A percentile compares a stretch with the other conserved stretches of the same genome.
These are phyloP conservation scores for Tricholoma sp. DNA, from an alignment of 768 basidiomycete genomes.

Conservation along the genomic window DNA sequence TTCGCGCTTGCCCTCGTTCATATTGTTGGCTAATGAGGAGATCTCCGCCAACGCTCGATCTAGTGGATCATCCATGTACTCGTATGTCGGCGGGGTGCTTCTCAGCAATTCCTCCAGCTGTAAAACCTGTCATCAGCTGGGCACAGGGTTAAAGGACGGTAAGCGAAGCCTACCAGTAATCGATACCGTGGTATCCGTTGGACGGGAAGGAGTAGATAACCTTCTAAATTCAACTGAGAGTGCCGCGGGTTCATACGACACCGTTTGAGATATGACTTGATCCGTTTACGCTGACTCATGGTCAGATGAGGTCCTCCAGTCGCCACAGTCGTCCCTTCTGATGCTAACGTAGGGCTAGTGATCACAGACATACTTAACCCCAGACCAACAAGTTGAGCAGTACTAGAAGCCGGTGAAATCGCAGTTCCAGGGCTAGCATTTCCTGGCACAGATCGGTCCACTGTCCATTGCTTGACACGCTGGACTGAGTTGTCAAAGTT, in stretches of 20 bases:
- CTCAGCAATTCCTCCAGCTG: slow-evolving; percentile 84
- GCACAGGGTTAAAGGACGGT: neutral
- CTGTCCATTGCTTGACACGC: slow-evolving; percentile 83
- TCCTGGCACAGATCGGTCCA: slow-evolving; percentile 42
- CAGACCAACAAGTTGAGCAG: slow-evolving; percentile 58
- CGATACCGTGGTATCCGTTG: slow-evolving; percentile 98
- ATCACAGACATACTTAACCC: slow-evolving; percentile 52
- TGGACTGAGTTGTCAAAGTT: slow-evolving; percentile 93
- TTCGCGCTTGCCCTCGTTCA: slow-evolving; percentile 98
- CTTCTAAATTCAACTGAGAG: slow-evolving; percentile 90
- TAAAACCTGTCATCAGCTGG: slow-evolving; percentile 6
- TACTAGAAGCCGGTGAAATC: slow-evolving; percentile 57
- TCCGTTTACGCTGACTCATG: slow-evolving; percentile 80
- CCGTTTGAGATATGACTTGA: slow-evolving; percentile 85
- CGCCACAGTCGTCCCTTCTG: slow-evolving; percentile 33
- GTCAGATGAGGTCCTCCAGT: slow-evolving; percentile 54
- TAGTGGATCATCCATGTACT: slow-evolving; percentile 76
- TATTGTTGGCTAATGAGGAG: slow-evolving; percentile 81
- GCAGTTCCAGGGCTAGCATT: slow-evolving; percentile 33
- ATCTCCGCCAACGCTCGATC: slow-evolving; percentile 87
- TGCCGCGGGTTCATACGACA: slow-evolving; percentile 87
- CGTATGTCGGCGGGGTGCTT: slow-evolving; percentile 76
- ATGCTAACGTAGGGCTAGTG: slow-evolving; percentile 35
- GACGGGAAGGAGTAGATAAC: slow-evolving; percentile 89
- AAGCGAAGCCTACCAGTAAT: slow-evolving; percentile 60